Evolutionary conservation across 805 yeast genomes (phyloP), one percentile per base, ranked within the genome.

Genomic region (Isabelozyma heimii): DNA sequence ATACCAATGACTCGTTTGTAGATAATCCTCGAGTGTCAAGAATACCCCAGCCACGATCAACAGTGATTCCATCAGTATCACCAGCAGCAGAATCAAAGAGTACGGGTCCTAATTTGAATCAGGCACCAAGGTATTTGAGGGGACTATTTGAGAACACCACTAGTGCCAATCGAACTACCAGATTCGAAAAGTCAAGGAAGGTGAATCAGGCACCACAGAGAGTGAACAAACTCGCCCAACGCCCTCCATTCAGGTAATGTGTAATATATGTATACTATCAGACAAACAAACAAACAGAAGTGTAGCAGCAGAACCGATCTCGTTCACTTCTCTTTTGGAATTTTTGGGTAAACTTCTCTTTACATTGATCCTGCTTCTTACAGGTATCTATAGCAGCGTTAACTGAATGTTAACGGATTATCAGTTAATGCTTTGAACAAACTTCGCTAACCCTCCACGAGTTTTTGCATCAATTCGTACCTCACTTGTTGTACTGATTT

Each of bases 401-500:
- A n/a, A 20, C 24, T 1, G 24, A 20, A 2, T 20, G 24, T 20
- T 20, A 20, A 20, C 24, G 24, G 24, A 20, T 20, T 1, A 20
- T 20, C 24, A 20, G 24, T n/a, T n/a, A n/a, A n/a, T n/a, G n/a
- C n/a, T n/a, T n/a, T n/a, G n/a, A n/a, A n/a, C n/a, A n/a, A n/a
- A n/a, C n/a, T n/a, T n/a, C n/a, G n/a, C n/a, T n/a, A n/a, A 10
- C 56, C 54, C 12, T 57, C 57, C 2, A 58, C 51, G n/a, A 69
- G 47, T 47, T 62, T 63, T 49, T 61, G 50, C 65, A 62, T 62
- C 45, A 73, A 52, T 53, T 73, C 79, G 50, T 73, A 67, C 46
- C 63, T 66, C 38, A 73, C 75, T 53, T 72, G 77, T 52, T 70
- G 71, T 33, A 73, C 76, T 5, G 73, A 62, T 49, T 72, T 73